Evolutionary conservation across 108 stramenopile species (phyloP).

Genomic region (Chaetoceros tenuissimus): DNA sequence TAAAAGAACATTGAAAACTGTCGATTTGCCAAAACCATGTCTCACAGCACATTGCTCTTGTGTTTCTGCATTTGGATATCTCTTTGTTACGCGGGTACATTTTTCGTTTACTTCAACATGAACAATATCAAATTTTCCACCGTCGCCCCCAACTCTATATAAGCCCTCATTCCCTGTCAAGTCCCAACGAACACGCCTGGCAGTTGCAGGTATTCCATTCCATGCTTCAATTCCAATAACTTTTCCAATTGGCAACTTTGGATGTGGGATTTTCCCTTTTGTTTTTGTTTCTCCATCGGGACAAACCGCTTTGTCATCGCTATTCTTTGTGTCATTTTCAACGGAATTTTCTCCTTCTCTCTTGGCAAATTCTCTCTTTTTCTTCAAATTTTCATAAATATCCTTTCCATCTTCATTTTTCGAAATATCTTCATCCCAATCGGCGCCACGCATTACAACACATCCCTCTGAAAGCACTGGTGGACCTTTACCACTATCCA

Average conservation of each 20-base stretch:
- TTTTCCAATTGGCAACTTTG: slow-evolving; percentile 76
- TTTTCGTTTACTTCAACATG: slow-evolving; percentile 80
- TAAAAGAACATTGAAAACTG: slow-evolving; percentile 48
- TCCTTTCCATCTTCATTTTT: slow-evolving; percentile 24
- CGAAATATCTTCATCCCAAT: slow-evolving; percentile 39
- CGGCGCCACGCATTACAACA: slow-evolving; percentile 60
- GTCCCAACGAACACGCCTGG: slow-evolving; percentile 68
- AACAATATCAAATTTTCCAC: slow-evolving; percentile 72
- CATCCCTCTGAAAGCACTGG: slow-evolving; percentile 72
- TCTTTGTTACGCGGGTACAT: slow-evolving; percentile 53
- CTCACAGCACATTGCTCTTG: slow-evolving; percentile 69
- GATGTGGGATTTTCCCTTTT: slow-evolving; percentile 48
- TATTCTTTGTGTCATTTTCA: background rate
- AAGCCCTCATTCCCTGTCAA: slow-evolving; percentile 69
- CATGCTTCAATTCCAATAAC: slow-evolving; percentile 70
- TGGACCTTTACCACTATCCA: slow-evolving; percentile 86
- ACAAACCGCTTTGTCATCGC: background rate
- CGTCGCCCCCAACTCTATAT: slow-evolving; percentile 85
- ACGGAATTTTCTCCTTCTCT: slow-evolving; percentile 8
- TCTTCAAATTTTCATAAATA: slow-evolving; percentile 59
- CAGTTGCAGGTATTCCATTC: slow-evolving; percentile 65
- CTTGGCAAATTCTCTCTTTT: slow-evolving; percentile 41
- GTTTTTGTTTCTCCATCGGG: slow-evolving; percentile 12
- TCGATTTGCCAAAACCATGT: slow-evolving; percentile 67
- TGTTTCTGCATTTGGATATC: slow-evolving; percentile 68